Conservation (phyloP, 805 yeast species). For the Cephaloascus albidus region DNA sequence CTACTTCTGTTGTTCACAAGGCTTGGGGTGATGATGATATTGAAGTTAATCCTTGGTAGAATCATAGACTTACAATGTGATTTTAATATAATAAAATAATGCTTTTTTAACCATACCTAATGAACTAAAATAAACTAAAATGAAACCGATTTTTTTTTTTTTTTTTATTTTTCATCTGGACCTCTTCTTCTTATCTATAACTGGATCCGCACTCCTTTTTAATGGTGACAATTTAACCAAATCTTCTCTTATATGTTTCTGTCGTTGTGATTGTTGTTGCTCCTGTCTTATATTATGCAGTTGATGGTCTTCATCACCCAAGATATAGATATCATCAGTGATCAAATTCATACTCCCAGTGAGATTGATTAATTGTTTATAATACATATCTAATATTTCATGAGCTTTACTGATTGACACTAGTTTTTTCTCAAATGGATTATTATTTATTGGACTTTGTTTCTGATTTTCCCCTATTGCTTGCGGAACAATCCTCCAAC, state of each 20-base stretch:
- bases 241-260: not conserved
- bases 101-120: too few relatives aligned
- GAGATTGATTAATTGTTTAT: slow-evolving; percentile 36
- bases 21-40: slow-evolving; percentile 40
- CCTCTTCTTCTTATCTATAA: not conserved
- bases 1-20: slow-evolving; percentile 40
- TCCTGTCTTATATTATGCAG: slow-evolving; percentile 1
- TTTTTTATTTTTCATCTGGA: too few relatives aligned
- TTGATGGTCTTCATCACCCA: slow-evolving; percentile 7
- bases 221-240: slow-evolving; percentile 5
- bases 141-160: too few relatives aligned
- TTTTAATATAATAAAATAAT: too few relatives aligned
- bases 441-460: slow-evolving; percentile 5
- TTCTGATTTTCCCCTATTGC: slow-evolving; percentile 12
- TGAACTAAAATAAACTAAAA: too few relatives aligned
- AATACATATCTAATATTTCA: slow-evolving; percentile 37
- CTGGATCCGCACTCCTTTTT: slow-evolving; percentile 6
- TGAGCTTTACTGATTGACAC: not conserved
- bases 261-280: slow-evolving; percentile 1
- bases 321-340: slow-evolving; percentile 15
- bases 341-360: slow-evolving; percentile 25
- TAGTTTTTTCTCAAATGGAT: slow-evolving; percentile 6
- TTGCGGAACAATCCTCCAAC: slow-evolving; percentile 66
- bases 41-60: slow-evolving; percentile 60
- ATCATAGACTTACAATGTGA: too few relatives aligned